These are phyloP conservation scores for Chenopodium quinoa DNA, from an alignment of 148 eudicot genomes.

Conservation along the genomic window DNA sequence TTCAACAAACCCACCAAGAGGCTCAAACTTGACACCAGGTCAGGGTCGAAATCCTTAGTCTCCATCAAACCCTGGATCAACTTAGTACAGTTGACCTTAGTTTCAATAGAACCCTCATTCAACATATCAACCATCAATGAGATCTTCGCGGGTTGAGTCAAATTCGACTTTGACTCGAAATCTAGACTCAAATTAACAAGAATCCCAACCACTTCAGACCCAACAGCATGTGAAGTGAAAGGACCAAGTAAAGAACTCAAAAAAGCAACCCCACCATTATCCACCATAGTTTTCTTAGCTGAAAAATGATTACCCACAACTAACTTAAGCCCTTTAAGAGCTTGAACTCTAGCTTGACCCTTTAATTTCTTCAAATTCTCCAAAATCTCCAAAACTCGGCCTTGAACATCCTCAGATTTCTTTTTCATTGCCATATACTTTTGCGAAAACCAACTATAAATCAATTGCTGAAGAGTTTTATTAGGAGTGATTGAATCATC, in stretches of 20 bases:
- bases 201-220: constrained; percentile 70
- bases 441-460: constrained; percentile 66
- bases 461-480: constrained; percentile 62
- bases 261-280: constrained; percentile 55
- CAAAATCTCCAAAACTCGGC: constrained; percentile 71
- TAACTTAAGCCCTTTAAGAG: constrained; percentile 58
- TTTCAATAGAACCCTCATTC: constrained; percentile 88
- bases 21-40: constrained; percentile 67
- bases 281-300: constrained; percentile 62
- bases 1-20: constrained; percentile 80
- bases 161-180: constrained; percentile 42
- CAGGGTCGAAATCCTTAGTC: constrained; percentile 43
- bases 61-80: constrained; percentile 59
- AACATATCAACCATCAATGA: constrained; percentile 80
- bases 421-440: constrained; percentile 79
- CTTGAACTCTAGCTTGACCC: constrained; percentile 66
- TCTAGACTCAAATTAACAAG: constrained; percentile 58
- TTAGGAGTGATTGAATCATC: constrained; percentile 82
- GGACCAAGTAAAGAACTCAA: constrained; percentile 67
- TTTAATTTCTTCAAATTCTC: constrained; percentile 68
- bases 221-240: constrained; percentile 77
- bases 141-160: constrained; percentile 67
- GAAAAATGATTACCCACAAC: constrained; percentile 51
- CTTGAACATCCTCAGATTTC: constrained; percentile 82
- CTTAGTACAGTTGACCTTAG: constrained; percentile 66